phyloP scores from a whole-genome alignment of 1,139 yeast genomes.

The Geotrichum phurueaensis region DNA sequence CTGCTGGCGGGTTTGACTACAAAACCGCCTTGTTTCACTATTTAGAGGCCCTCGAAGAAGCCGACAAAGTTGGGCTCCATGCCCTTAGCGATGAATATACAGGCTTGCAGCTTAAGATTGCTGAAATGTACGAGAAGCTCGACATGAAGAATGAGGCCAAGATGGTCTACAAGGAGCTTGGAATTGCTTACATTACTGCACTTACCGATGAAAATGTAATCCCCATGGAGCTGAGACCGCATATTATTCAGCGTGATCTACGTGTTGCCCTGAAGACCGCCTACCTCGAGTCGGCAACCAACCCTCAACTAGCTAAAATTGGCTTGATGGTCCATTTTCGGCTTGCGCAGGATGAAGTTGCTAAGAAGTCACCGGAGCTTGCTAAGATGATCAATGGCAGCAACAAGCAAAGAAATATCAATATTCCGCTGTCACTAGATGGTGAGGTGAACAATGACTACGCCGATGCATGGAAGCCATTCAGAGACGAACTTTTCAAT shows the following conservation, averaged over 20 bases:
- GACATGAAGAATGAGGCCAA: slow-evolving; percentile 58
- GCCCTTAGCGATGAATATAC: slow-evolving; percentile 63
- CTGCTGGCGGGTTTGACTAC: slow-evolving; percentile 57
- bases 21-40: slow-evolving; percentile 64
- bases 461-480: slow-evolving; percentile 52
- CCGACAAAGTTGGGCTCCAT: slow-evolving; percentile 46
- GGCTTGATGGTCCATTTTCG: slow-evolving; percentile 57
- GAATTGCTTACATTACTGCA: slow-evolving; percentile 52
- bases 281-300: slow-evolving; percentile 44
- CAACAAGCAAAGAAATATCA: slow-evolving; percentile 17
- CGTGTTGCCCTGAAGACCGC: slow-evolving; percentile 63
- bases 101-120: slow-evolving; percentile 78
- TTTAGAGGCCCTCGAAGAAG: slow-evolving; percentile 47
- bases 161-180: slow-evolving; percentile 59
- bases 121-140: slow-evolving; percentile 75
- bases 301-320: slow-evolving; percentile 52
- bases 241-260: slow-evolving; percentile 64
- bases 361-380: slow-evolving; percentile 32
- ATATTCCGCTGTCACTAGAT: slow-evolving; percentile 20
- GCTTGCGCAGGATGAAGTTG: slow-evolving; percentile 58
- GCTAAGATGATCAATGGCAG: slow-evolving; percentile 25
- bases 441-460: slow-evolving; percentile 18
- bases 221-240: slow-evolving; percentile 40
- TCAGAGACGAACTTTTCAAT: slow-evolving; percentile 66
- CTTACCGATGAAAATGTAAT: slow-evolving; percentile 41